Evolutionary conservation across 768 basidiomycete genomes (phyloP).

Genomic region (Punctularia strigosozonata): DNA sequence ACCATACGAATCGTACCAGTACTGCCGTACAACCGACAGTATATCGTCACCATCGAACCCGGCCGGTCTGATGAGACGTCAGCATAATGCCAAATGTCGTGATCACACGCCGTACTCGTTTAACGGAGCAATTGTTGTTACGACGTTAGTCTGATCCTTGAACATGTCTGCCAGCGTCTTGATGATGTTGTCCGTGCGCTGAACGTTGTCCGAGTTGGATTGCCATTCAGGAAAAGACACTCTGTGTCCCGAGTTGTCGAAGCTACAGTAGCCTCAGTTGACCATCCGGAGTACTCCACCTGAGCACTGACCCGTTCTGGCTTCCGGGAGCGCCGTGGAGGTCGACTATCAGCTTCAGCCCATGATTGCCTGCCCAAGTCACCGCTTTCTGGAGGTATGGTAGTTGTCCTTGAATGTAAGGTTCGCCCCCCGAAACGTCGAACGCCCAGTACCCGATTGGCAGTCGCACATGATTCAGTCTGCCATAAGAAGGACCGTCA

Average conservation of each 20-base stretch:
- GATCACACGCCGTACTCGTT: conserved; percentile 47
- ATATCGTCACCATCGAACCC: conserved; percentile 46
- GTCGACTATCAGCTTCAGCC: conserved; percentile 76
- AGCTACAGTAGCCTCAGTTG: conserved; percentile 27
- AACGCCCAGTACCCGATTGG: conserved; percentile 91
- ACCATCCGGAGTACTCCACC: not conserved
- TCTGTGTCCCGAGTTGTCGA: conserved; percentile 71
- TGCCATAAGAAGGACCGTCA: conserved; percentile 17
- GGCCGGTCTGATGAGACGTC: conserved; percentile 43
- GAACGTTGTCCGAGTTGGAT: conserved; percentile 47
- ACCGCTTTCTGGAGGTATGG: conserved; percentile 58
- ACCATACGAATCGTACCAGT: conserved; percentile 64
- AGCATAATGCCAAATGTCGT: not conserved
- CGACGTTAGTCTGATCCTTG: conserved; percentile 37
- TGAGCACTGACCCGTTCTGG: conserved; percentile 55
- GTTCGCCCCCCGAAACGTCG: conserved; percentile 67
- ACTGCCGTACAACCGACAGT: conserved; percentile 41
- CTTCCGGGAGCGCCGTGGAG: conserved; percentile 64
- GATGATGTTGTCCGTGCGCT: conserved; percentile 57
- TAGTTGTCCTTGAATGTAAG: conserved; percentile 68
- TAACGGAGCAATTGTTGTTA: conserved; percentile 60
- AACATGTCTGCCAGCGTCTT: conserved; percentile 50
- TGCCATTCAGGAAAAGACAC: conserved; percentile 60
- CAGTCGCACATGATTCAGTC: conserved; percentile 72
- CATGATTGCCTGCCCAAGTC: conserved; percentile 55